These are phyloP conservation scores for Polytrichum formosum DNA, from an alignment of 225 moss, liverwort and hornwort genomes.

Conservation along the genomic window DNA sequence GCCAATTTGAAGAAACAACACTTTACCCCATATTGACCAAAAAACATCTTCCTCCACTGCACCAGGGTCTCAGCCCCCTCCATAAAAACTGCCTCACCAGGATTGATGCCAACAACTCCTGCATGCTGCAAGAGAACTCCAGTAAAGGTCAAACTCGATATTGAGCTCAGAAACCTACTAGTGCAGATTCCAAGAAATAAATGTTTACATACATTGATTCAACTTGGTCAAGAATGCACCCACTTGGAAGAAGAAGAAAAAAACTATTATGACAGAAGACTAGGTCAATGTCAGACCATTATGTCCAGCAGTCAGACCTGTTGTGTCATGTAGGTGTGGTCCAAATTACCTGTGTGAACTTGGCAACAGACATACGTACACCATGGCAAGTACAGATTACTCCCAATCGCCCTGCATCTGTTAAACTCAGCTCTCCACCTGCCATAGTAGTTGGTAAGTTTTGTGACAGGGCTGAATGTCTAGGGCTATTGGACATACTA, in stretches of 20 bases:
- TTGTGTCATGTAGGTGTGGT: constrained; percentile 2
- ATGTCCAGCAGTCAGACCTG: not conserved
- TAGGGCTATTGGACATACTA: no score
- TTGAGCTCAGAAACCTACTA: not conserved
- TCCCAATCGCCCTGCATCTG: constrained; percentile 74
- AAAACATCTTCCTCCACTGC: constrained; percentile 76
- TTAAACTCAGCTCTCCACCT: constrained; percentile 80
- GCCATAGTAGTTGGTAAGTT: constrained; percentile 37
- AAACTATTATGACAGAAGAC: constrained; percentile 4
- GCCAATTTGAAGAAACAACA: not conserved
- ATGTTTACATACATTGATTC: no score
- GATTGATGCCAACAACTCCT: constrained; percentile 62
- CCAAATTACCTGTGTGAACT: constrained; percentile 68
- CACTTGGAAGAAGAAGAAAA: not conserved
- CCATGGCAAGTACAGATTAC: constrained; percentile 82
- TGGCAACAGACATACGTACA: constrained; percentile 78
- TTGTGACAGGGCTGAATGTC: not conserved
- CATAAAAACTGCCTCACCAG: constrained; percentile 70
- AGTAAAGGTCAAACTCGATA: not conserved
- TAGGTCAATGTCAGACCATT: not conserved
- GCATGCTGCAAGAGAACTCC: constrained; percentile 60
- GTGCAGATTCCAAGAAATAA: no score
- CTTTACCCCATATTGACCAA: constrained; percentile 66
- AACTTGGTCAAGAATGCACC: not conserved
- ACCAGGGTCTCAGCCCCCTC: constrained; percentile 74